These are phyloP conservation scores for Dactylellina haptotyla DNA, from an alignment of 2,329 filamentous ascomycete genomes.

Conservation along the genomic window DNA sequence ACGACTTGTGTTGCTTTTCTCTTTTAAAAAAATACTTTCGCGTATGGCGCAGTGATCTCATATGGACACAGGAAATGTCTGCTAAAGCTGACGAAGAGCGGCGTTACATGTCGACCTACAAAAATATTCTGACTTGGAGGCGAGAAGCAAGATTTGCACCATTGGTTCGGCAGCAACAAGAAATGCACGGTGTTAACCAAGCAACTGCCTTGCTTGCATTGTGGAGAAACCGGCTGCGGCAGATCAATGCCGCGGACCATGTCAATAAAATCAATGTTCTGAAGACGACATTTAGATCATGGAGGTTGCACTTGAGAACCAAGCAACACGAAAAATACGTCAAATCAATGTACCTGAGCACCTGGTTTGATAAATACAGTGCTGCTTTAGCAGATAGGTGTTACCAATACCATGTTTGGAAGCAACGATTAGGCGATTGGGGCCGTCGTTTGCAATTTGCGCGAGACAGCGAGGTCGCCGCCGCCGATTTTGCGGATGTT, in stretches of 20 bases:
- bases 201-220: constrained; percentile 41
- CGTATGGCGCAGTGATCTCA: constrained; percentile 39
- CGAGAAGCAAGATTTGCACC: constrained; percentile 45
- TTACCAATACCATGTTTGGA: constrained; percentile 44
- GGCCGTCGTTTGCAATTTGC: constrained; percentile 2
- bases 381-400: constrained; percentile 42
- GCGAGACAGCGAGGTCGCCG: constrained; percentile 11
- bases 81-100: constrained; percentile 49
- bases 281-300: constrained; percentile 31
- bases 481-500: constrained; percentile 4
- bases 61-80: constrained; percentile 42
- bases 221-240: constrained; percentile 45
- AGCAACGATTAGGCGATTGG: constrained; percentile 30
- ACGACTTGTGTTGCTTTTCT: constrained; percentile 46
- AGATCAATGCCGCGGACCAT: constrained; percentile 42
- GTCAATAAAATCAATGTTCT: constrained; percentile 49
- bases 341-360: constrained; percentile 42
- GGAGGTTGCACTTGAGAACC: constrained; percentile 38
- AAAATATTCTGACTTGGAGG: constrained; percentile 37
- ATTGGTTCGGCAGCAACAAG: constrained; percentile 40
- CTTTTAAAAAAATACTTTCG: constrained; percentile 40
- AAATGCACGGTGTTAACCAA: constrained; percentile 36
- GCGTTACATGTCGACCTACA: constrained; percentile 41
- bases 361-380: constrained; percentile 51
- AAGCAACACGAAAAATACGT: constrained; percentile 44